These are phyloP conservation scores for Geosmithia flava DNA, from an alignment of 2,329 filamentous ascomycete genomes.

Conservation along the genomic window DNA sequence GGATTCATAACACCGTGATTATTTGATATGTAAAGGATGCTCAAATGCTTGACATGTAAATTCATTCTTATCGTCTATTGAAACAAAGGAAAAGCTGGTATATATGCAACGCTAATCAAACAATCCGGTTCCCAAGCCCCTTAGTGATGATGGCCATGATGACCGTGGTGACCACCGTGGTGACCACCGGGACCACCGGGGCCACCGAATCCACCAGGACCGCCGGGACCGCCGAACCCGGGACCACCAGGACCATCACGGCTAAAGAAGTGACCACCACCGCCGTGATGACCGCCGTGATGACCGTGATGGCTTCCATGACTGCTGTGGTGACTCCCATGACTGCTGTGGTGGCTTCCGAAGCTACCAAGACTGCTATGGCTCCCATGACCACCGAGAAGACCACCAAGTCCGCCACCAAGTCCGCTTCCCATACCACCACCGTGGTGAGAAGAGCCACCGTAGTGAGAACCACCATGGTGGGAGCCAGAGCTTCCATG, in stretches of 20 bases:
- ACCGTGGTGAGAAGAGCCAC: neutral
- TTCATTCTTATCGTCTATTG: too few species aligned
- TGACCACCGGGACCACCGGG: neutral
- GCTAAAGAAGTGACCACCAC: neutral
- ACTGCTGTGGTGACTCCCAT: neutral
- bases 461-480: too few species aligned
- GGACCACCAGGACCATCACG: neutral
- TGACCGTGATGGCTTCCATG: neutral
- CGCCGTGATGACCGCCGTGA: too few species aligned
- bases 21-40: too few species aligned
- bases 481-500: conserved; percentile 5
- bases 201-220: neutral
- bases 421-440: neutral
- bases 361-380: neutral
- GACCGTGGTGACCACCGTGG: neutral
- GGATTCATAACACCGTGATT: too few species aligned
- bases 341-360: neutral
- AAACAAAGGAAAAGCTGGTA: too few species aligned
- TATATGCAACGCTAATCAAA: neutral
- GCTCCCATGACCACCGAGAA: neutral
- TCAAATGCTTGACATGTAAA: too few species aligned
- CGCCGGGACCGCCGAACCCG: neutral
- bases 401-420: too few species aligned
- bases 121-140: neutral
- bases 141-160: too few species aligned